Evolutionary conservation across 2,329 filamentous ascomycete species (phyloP).

Genomic region (Sporothrix pseudoabietina): DNA sequence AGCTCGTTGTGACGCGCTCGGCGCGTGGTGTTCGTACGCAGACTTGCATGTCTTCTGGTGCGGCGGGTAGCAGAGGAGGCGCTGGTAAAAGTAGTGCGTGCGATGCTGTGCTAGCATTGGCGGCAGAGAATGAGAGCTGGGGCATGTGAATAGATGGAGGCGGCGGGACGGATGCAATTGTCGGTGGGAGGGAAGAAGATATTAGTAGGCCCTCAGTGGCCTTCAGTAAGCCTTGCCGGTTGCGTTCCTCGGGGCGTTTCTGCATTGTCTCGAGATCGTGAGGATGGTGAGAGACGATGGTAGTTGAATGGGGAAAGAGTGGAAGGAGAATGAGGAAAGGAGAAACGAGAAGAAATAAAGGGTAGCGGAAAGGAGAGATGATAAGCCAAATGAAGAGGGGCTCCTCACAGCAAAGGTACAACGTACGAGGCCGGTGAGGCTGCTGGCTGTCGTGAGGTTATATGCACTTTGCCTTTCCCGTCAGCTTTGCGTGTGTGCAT

Average conservation of each 20-base stretch:
- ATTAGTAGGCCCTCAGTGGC: neutral
- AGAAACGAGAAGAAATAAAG: neutral
- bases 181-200: neutral
- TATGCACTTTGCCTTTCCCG: constrained; percentile 7
- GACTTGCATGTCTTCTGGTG: constrained; percentile 41
- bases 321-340: neutral
- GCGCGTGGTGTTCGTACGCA: constrained; percentile 36
- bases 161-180: neutral
- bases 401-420: neutral
- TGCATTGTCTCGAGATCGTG: neutral
- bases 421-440: neutral
- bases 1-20: constrained; percentile 45
- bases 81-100: neutral
- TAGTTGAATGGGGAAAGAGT: no score
- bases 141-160: neutral
- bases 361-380: neutral
- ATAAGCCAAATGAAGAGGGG: neutral
- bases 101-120: neutral
- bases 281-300: neutral
- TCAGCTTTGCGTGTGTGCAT: neutral
- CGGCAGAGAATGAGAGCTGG: neutral
- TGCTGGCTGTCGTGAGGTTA: neutral
- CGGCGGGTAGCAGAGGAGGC: constrained; percentile 32
- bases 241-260: neutral
- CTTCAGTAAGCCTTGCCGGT: neutral